These are phyloP conservation scores for Amanita exitialis DNA, from an alignment of 768 basidiomycete genomes.

Conservation along the genomic window DNA sequence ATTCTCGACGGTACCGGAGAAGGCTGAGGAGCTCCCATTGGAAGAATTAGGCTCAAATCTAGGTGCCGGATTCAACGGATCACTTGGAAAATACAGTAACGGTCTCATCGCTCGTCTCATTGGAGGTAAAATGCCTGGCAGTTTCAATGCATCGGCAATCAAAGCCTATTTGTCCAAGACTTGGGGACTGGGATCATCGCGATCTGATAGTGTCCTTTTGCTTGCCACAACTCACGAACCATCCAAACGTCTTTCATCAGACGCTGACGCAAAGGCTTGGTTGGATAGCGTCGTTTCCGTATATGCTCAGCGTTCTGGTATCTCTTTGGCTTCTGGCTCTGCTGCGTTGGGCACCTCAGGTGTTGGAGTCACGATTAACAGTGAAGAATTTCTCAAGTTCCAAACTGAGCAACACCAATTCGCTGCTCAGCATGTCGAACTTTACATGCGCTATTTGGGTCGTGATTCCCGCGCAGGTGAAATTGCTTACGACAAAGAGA, in stretches of 20 bases:
- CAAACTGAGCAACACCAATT: conserved; percentile 89
- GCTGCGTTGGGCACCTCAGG: conserved; percentile 52
- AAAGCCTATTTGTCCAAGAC: conserved; percentile 83
- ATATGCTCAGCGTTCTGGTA: conserved; percentile 86
- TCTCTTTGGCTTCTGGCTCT: conserved; percentile 65
- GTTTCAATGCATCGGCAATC: conserved; percentile 90
- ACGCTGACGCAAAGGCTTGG: conserved; percentile 91
- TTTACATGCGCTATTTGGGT: conserved; percentile 94
- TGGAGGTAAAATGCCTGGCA: conserved; percentile 97
- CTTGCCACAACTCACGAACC: conserved; percentile 92
- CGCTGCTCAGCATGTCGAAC: conserved; percentile 86
- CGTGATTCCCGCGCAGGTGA: conserved; percentile 92
- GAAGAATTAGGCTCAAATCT: conserved; percentile 91
- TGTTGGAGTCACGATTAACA: conserved; percentile 86
- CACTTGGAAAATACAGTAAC: conserved; percentile 87
- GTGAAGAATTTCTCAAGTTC: conserved; percentile 97
- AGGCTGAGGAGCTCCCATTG: conserved; percentile 93
- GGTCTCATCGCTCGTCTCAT: conserved; percentile 87
- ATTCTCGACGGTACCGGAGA: conserved; percentile 92
- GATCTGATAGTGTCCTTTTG: conserved; percentile 84
- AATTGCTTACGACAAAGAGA: conserved; percentile 81
- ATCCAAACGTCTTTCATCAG: conserved; percentile 83
- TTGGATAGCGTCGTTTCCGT: conserved; percentile 73
- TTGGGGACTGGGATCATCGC: conserved; percentile 91
- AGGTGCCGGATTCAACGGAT: conserved; percentile 70